Evolutionary conservation across 768 basidiomycete species (phyloP), one percentile per base, ranked within the genome.

Genomic region (Chiua virens): DNA sequence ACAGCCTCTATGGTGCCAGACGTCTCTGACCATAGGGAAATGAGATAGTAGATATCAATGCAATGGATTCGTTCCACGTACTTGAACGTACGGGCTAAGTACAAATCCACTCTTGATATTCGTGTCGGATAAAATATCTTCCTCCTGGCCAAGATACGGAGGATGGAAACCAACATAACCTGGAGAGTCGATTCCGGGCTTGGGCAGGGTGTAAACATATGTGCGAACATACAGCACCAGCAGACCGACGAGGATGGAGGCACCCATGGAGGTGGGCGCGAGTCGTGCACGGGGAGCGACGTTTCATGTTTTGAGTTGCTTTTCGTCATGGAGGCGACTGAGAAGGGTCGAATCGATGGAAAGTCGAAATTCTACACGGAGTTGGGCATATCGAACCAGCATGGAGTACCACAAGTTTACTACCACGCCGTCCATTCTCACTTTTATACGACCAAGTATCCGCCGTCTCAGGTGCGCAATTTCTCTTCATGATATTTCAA

Each of bases 201-300:
- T 4, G 6, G 8, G 22, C 18, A 39, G 3, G 8, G 10, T 38
- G 2, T 23, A 10, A 8, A 34, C 25, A 23, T 18, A 9, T 37
- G 40, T 5, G 37, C 14, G 27, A 30, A 63, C 77, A 49, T 52
- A 82, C 89, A 45, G 91, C 73, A 67, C 91, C 89, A 23, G 85
- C 87, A 32, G 79, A 73, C 11, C 64, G 69, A 69, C 89, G 88
- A 1, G 80, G n/a, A 73, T 54, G 77, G 79, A 4, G 86, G 86
- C 9, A 90, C 75, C 89, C 89, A 92, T 51, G 71, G 65, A 1
- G 87, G 87, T 45, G 90, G 91, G 50, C 75, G 78, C 15, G 80
- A 78, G 58, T 86, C 79, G 66, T 87, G 87, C 22, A 84, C 66
- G 5, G 80, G 78, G 27, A 80, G 74, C 11, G 58, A 51, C 7